Percentiles rank a stretch among this genome's conserved stretches.
Evolutionary conservation across 192 early-diverging fungal species (phyloP).

Genomic region (Podila clonocystis): DNA sequence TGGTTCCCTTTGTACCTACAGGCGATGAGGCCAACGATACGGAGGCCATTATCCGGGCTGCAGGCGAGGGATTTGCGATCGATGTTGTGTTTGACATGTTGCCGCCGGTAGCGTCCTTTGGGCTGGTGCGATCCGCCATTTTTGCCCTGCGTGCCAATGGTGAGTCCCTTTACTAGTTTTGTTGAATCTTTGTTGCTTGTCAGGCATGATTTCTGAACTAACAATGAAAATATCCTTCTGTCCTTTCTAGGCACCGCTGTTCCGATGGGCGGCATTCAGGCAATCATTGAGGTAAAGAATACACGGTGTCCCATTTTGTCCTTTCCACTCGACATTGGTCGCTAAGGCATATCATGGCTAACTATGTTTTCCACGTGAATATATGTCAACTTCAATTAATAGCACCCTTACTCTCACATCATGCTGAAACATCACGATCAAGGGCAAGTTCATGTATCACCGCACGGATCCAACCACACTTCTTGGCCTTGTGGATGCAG

Average conservation of each 20-base stretch:
- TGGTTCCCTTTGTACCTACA: slow-evolving; percentile 27
- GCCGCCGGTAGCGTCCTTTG: slow-evolving; percentile 17
- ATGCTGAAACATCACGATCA: slow-evolving; percentile 42
- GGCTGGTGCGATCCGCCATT: slow-evolving; percentile 19
- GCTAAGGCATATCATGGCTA: background rate
- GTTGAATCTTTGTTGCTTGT: no score
- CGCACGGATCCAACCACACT: slow-evolving; percentile 18
- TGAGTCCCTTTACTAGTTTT: background rate
- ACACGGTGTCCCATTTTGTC: background rate
- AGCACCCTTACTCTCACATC: slow-evolving; percentile 17
- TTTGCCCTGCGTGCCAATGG: slow-evolving; percentile 26
- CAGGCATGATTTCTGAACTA: no score
- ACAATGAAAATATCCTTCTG: background rate
- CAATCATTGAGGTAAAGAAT: slow-evolving; percentile 7
- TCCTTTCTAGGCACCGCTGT: slow-evolving; percentile 17
- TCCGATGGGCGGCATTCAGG: slow-evolving; percentile 22
- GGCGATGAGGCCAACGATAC: slow-evolving; percentile 32
- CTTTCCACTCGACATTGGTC: no score
- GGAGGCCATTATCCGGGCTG: slow-evolving; percentile 10
- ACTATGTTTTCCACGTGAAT: no score
- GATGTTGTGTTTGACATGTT: slow-evolving; percentile 40
- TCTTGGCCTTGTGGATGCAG: slow-evolving; percentile 35
- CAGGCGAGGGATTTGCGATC: slow-evolving; percentile 32
- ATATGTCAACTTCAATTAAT: background rate
- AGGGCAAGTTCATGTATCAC: slow-evolving; percentile 44